Evolutionary conservation across 768 basidiomycete genomes (phyloP).

Genomic region (Wakefieldia striispora): DNA sequence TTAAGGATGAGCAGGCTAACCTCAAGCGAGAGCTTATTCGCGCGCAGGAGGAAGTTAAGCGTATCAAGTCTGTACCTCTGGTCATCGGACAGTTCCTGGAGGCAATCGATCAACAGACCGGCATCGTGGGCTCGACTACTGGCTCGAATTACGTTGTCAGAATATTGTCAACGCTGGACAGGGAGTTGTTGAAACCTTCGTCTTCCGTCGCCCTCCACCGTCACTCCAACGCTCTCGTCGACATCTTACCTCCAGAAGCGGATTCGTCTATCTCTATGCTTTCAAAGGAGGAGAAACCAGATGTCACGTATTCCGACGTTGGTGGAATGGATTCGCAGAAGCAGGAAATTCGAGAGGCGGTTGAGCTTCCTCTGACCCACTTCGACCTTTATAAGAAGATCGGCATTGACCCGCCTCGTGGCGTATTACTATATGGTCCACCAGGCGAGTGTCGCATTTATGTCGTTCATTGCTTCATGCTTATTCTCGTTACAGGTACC

Average conservation of each 20-base stretch:
- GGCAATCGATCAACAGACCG: conserved; percentile 96
- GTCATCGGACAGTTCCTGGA: conserved; percentile 99
- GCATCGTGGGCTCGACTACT: conserved; percentile 96
- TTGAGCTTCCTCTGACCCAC: conserved; percentile 94
- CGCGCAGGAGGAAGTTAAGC: conserved; percentile 98
- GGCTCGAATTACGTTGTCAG: conserved; percentile 98
- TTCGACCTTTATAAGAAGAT: conserved; percentile 99
- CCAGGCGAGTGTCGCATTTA: conserved; percentile 58
- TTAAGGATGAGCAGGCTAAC: conserved; percentile 98
- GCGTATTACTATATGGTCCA: conserved; percentile 94
- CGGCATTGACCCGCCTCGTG: conserved; percentile 97
- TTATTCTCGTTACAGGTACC: conserved; percentile 60
- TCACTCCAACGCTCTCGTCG: conserved; percentile 97
- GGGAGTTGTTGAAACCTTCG: conserved; percentile 95
- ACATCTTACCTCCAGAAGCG: conserved; percentile 97
- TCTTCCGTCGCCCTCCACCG: conserved; percentile 98
- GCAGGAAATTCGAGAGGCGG: conserved; percentile 98
- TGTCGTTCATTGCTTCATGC: neutral
- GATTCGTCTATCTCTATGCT: conserved; percentile 97
- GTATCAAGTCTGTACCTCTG: conserved; percentile 96
- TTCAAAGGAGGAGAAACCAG: conserved; percentile 90
- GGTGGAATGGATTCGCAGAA: conserved; percentile 98
- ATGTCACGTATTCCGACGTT: conserved; percentile 90
- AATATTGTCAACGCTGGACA: conserved; percentile 94
- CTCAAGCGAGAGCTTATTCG: conserved; percentile 97